Evolutionary conservation across 352 stramenopile genomes (phyloP), one percentile per base, ranked within the genome.

Genomic region (Globisporangium echinulatum): DNA sequence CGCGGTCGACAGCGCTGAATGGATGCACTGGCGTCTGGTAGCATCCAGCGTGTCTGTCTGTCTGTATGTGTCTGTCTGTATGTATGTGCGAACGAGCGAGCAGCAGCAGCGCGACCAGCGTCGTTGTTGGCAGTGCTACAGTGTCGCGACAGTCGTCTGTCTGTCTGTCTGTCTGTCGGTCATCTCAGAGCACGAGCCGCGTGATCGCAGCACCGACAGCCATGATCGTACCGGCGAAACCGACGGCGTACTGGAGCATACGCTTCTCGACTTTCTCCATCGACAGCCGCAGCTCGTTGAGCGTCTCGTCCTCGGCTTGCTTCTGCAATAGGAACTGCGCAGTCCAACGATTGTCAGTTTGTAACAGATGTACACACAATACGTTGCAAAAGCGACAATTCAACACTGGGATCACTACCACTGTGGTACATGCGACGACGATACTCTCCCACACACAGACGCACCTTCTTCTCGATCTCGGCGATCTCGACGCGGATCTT

Each of bases 191-290:
- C 53, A 94, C 74, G 15, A 94, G 66, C 48, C 84, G 82, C 64
- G 82, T 71, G 60, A 94, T 72, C 46, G 82, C 82, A 8, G 84
- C 82, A 33, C 84, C 84, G 43, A 94, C 84, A 19, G 84, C 84
- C 81, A 93, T 92, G 59, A 96, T 92, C 43, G 86, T 93, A 68
- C 86, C 81, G 3, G 83, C 82, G 62, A 96, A 96, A 72, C 84
- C 86, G 8, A 94, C 81, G 0, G 78, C 83, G 62, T 95, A 95
- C 66, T 95, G 85, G 8, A 95, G 74, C 72, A 95, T 93, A 42
- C 86, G 81, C 68, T 94, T 96, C 70, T 96, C 84, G 13, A 94
- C 84, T 53, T 88, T 92, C 64, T 96, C 86, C 81, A 94, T 96
- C 36, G 86, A 91, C 49, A 96, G 64, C 39, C 85, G 82, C 58